Base-by-base conservation (phyloP, 2,329 filamentous ascomycete genomes). In the Coleophoma crateriformis region DNA sequence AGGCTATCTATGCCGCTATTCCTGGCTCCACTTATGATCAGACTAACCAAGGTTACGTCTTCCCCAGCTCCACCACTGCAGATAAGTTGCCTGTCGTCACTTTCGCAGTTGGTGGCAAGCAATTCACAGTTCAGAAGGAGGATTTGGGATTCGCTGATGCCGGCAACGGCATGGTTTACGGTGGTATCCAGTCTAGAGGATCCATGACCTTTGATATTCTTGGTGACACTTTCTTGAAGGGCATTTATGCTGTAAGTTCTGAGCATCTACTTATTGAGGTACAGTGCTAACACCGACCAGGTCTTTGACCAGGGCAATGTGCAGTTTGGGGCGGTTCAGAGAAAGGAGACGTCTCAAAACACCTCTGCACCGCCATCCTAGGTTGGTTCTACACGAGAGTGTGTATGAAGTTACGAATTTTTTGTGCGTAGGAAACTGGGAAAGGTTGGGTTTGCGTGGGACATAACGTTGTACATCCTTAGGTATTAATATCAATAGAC, bases 1-100 rank as follows among this genome's bases (percentile, higher is more conserved):
- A 82, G 51, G 76, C 76, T 3, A 73, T 89, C 54, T 89, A 89
- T 64, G 71, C 69, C 46, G 70, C 76, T 33, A 87, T 89, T 51
- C 76, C 78, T 3, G 83, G 82, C 13, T 72, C 81, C 10, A 71
- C 65, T 42, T 83, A 83, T 59, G 76, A 83, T 54, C 58, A 67
- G 12, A 56, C 63, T 3, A 73, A 79, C 48, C 82, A 86, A 62
- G 85, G 84, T 35, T 89, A 78, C 59, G 67, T 82, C 22, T 85
- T 83, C 64, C 85, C 86, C 1, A 71, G 70, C 11, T 67, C 63
- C 32, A 76, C 76, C 7, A 68, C 73, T 2, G 65, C 65, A 1
- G 72, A 77, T 10, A 62, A 81, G 34, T 69, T 88, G 1, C 85
- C 85, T 1, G 70, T 71, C 1, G 71, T 89, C 50, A 77, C 75